Base-by-base conservation (phyloP, 352 stramenopile genomes). In the Phytopythium mirpurense region DNA sequence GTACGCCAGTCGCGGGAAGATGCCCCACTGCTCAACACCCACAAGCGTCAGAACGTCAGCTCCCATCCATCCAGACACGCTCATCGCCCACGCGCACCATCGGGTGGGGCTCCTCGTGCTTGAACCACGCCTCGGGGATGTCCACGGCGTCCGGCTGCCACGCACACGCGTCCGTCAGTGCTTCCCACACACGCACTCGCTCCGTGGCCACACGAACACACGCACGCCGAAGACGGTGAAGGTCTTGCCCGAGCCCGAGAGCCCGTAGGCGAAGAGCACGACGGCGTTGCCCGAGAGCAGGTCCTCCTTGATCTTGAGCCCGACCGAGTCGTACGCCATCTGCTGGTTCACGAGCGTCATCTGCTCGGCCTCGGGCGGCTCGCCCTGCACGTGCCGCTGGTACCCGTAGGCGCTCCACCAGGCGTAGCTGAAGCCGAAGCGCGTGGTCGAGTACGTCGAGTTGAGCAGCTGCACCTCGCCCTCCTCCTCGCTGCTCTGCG, bases 351-450 rank as follows among this genome's bases (percentile, higher is more conserved):
- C 72, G 21, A 98, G 77, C 38, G 57, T 73, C 92, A 98, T 97
- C 40, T 88, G 73, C 48, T 86, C 67, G 27, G 68, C 77, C 57
- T 72, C 70, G 16, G 76, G 59, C 6, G 85, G 51, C 24, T 91
- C 74, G 18, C 63, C 82, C 38, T 86, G 67, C 29, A 96, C 72
- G 38, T 97, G 85, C 18, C 89, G 79, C 62, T 97, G 70, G 68
- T 89, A 98, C 18, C 90, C 90, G 62, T 97, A 98, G 5, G 90
- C 91, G 49, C 83, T 96, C 93, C 90, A 98, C 93, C 92, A 98
- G 24, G 86, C 64, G 58, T 96, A 98, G 53, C 79, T 96, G 57
- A 97, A 98, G 24, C 75, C 74, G 42, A 98, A 98, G 29, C 91
- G 77, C 31, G 78, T 98, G 29, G 88, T 97, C 31, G 86, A 96